Evolutionary conservation across 306 rosid species (phyloP).

Genomic region (Malus fusca): DNA sequence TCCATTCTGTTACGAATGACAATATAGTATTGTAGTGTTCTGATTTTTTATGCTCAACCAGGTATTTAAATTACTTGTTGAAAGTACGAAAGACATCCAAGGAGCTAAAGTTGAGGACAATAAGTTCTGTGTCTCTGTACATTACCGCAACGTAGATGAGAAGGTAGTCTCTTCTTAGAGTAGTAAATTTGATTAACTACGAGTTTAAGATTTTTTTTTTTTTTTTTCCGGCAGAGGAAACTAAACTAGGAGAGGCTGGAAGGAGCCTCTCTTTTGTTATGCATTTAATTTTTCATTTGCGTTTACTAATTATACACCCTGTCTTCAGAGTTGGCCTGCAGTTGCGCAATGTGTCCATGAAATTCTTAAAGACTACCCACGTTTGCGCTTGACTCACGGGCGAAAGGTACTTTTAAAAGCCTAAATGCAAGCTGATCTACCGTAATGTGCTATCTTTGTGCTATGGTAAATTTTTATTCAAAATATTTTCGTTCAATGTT

Average conservation of each 20-base stretch:
- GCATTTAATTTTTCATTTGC: not conserved
- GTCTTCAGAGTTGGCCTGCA: conserved; percentile 53
- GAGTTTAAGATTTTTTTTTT: not conserved
- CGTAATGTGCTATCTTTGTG: not conserved
- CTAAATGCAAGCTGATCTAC: not conserved
- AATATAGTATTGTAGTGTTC: not conserved
- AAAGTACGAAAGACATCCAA: conserved; percentile 50
- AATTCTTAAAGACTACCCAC: conserved; percentile 60
- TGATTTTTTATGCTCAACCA: conserved; percentile 30
- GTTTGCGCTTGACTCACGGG: conserved; percentile 70
- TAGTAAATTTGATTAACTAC: not conserved
- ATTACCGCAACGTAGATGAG: conserved; percentile 89
- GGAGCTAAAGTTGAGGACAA: conserved; percentile 81
- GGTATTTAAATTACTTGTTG: conserved; percentile 60
- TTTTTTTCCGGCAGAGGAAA: not conserved
- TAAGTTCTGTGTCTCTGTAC: conserved; percentile 90
- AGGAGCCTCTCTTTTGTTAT: not conserved
- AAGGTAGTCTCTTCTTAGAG: conserved; percentile 36
- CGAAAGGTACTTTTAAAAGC: conserved; percentile 60
- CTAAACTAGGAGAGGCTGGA: not conserved
- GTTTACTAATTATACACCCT: not conserved
- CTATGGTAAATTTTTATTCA: no score
- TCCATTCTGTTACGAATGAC: conserved; percentile 3
- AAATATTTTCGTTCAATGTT: not conserved
- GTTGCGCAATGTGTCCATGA: conserved; percentile 62